Evolutionary conservation across 805 yeast genomes (phyloP), one percentile per base, ranked within the genome.

Genomic region (Pichia insulana): DNA sequence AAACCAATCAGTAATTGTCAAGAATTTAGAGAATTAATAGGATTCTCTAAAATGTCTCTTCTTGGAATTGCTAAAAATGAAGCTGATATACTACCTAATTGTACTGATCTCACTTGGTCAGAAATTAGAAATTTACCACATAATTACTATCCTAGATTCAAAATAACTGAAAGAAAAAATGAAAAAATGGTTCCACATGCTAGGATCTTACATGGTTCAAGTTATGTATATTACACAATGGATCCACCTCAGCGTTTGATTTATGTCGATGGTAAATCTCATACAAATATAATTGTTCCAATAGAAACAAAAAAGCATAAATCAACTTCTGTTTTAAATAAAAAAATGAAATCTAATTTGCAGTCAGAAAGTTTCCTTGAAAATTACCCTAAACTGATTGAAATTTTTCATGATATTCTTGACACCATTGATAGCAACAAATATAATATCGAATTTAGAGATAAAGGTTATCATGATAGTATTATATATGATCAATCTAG

Each of bases 121-220:
- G 50, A 49, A 28, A 34, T 45, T 10, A 3, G 15, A 10, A 30
- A 26, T n/a, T 37, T 50, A 22, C 51, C 48, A 22, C 44, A 35
- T 36, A 43, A 41, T 0, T 34, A 48, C 12, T 53, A 46, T 26
- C 63, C 63, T 1, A 44, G 38, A 20, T 51, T 64, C 36, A 52
- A 49, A 27, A 50, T 63, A 1, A 41, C 36, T 0, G 54, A 51
- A 4, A 57, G 63, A 0, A 36, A 45, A 9, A 58, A 55, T 26
- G 20, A 34, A 2, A 27, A 19, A 4, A 45, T 46, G 12, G 36
- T 62, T 26, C 48, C 63, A 4, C 61, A 56, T 13, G 61, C 63
- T 1, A 50, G 70, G 28, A 48, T 51, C 9, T 46, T 58, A 4
- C 42, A 59, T 42, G 73, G 71, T 1, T 58, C 65, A 1, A 52